A percentile compares a stretch with the other conserved stretches of the same genome.
phyloP scores from a whole-genome alignment of 163 green algal species.

The Scenedesmus sp. region DNA sequence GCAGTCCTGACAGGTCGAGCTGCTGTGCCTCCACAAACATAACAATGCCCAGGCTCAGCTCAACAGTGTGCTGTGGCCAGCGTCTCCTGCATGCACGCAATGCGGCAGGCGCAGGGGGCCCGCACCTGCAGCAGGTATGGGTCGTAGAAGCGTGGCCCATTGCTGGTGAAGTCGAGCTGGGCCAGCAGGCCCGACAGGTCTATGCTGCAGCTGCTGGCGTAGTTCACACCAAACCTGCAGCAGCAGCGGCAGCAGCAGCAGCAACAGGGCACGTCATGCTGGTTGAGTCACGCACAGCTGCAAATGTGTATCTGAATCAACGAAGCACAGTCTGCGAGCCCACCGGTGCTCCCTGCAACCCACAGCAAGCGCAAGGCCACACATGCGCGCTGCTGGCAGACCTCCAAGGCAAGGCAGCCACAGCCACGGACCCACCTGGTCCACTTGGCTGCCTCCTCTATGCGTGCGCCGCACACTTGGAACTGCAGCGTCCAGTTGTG shows the following conservation, averaged over 20 bases:
- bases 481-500: slow-evolving; percentile 68
- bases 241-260: slow-evolving; percentile 6
- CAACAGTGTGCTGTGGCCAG: not conserved
- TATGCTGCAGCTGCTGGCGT: slow-evolving; percentile 60
- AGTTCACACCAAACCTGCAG: slow-evolving; percentile 65
- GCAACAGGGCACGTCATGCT: too few species aligned
- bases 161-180: slow-evolving; percentile 47
- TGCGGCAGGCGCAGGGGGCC: not conserved
- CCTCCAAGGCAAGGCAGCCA: not conserved
- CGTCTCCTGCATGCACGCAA: not conserved
- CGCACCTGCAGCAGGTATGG: slow-evolving; percentile 58
- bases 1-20: too few species aligned
- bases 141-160: slow-evolving; percentile 61
- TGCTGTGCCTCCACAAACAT: too few species aligned
- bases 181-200: slow-evolving; percentile 57
- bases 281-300: not conserved
- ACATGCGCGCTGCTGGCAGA: too few species aligned
- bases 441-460: slow-evolving; percentile 56
- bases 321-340: too few species aligned
- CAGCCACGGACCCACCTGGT: slow-evolving; percentile 49
- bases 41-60: too few species aligned
- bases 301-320: not conserved
- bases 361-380: too few species aligned
- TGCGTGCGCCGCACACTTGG: slow-evolving; percentile 64
- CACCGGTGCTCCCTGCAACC: not conserved